phyloP scores from a whole-genome alignment of 1,139 yeast species.

The Candida tetrigidarum region DNA sequence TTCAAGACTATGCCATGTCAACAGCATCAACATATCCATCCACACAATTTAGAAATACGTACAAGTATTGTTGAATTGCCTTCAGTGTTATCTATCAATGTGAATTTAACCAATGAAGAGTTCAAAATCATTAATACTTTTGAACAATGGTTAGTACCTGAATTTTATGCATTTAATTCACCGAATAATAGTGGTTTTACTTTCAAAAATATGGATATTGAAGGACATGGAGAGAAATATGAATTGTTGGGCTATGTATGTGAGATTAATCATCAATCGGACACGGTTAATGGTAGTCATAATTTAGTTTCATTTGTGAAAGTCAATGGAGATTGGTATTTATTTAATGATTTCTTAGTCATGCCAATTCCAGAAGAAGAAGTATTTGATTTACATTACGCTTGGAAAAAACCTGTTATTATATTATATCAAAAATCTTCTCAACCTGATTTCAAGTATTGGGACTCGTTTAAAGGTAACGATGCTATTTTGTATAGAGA shows the following conservation, averaged over 20 bases:
- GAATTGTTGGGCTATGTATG: constrained; percentile 73
- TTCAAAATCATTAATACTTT: constrained; percentile 36
- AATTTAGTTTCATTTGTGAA: constrained; percentile 61
- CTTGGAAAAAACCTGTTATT: constrained; percentile 87
- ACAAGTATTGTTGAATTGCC: constrained; percentile 58
- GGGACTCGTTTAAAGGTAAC: constrained; percentile 46
- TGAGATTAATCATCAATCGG: constrained; percentile 62
- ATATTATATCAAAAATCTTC: constrained; percentile 61
- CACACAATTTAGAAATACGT: constrained; percentile 57
- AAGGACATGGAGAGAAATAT: constrained; percentile 41
- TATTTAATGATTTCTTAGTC: constrained; percentile 94
- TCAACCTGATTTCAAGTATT: constrained; percentile 27
- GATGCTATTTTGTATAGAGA: constrained; percentile 73
- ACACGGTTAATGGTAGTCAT: constrained; percentile 51
- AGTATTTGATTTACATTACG: constrained; percentile 63
- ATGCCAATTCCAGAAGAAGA: constrained; percentile 75
- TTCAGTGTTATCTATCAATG: constrained; percentile 64
- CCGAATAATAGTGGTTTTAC: constrained; percentile 19
- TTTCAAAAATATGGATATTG: constrained; percentile 40
- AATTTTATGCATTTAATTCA: constrained; percentile 49
- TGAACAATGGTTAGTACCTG: constrained; percentile 63
- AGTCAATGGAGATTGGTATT: constrained; percentile 68
- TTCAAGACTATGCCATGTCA: constrained; percentile 50
- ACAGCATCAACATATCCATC: constrained; percentile 22
- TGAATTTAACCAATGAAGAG: constrained; percentile 58